Conservation (phyloP, 2,329 filamentous ascomycete species). For the Neofusicoccum ribis region DNA sequence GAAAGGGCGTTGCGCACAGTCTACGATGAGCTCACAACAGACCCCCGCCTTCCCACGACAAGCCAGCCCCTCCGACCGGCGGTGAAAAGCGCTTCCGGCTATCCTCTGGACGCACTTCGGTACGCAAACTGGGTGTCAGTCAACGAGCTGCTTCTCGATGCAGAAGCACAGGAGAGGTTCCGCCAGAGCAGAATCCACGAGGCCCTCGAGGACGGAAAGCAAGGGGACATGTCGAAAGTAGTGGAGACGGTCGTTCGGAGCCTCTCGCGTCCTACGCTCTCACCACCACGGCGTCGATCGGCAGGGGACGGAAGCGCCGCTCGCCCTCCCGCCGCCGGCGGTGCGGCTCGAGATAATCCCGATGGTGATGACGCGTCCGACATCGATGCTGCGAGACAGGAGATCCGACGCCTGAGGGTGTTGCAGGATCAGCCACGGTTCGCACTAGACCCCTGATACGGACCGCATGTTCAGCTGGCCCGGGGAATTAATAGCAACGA, state of each 20-base stretch:
- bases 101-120: slow-evolving; percentile 47
- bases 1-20: slow-evolving; percentile 36
- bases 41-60: slow-evolving; percentile 29
- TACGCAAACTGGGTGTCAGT: slow-evolving; percentile 53
- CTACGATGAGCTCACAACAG: slow-evolving; percentile 48
- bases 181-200: neutral
- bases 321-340: neutral
- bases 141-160: slow-evolving; percentile 46
- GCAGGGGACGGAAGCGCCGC: neutral
- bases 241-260: neutral
- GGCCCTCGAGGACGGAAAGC: neutral
- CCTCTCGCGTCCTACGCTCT: neutral
- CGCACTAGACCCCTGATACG: neutral
- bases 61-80: slow-evolving; percentile 18
- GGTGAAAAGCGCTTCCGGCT: slow-evolving; percentile 37
- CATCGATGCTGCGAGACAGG: slow-evolving; percentile 1
- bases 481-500: neutral
- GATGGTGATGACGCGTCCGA: neutral
- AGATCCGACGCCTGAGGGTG: slow-evolving; percentile 6
- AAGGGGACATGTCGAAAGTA: neutral
- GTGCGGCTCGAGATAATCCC: neutral
- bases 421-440: slow-evolving; percentile 10
- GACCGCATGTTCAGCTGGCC: neutral
- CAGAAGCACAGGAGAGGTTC: slow-evolving; percentile 25
- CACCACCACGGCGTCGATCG: neutral